Evolutionary conservation across 768 basidiomycete genomes (phyloP), one percentile per base, ranked within the genome.

Genomic region (Gloeopeniophorella convolvens): DNA sequence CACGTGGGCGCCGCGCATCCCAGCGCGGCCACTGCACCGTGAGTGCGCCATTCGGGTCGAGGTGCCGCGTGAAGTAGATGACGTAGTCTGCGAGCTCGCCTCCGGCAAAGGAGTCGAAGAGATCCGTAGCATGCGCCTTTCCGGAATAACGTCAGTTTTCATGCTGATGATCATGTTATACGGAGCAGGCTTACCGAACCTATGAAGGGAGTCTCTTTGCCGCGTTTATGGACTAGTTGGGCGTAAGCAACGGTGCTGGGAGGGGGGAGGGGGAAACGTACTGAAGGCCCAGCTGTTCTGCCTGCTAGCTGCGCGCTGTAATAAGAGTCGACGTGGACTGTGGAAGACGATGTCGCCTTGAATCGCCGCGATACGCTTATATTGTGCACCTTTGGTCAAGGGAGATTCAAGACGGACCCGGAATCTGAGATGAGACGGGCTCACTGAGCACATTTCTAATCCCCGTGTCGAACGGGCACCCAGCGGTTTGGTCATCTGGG

Each of bases 401-500:
- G 47, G n/a, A 12, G 42, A 27, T 35, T 16, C 37, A 40, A 10
- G n/a, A 8, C 27, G 23, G 7, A 21, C 9, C 1, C n/a, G 3
- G 7, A 27, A 32, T 11, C 12, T 4, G 1, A 11, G 13, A 30
- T 30, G 18, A 4, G 3, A 2, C 20, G 9, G 24, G 21, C 46
- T 0, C 33, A 53, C 51, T 1, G 3, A 48, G 41, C 2, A 27
- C 16, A 20, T 53, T 53, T 24, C 11, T 24, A 3, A 12, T 0
- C 7, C 58, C 58, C 3, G 63, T 62, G 36, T 51, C 55, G 41
- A 59, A 64, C 8, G 63, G 63, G 1, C 52, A 49, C 4, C 63
- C 63, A 16, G 50, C 41, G 9, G 48, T 16, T 0, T 32, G 44
- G 36, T 64, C 61, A 4, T 49, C 51, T 7, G 63, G 58, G 40